Percentiles rank a stretch among this genome's conserved stretches.
These are phyloP conservation scores for Aphanomyces invadans DNA, from an alignment of 352 stramenopile genomes.

Conservation along the genomic window DNA sequence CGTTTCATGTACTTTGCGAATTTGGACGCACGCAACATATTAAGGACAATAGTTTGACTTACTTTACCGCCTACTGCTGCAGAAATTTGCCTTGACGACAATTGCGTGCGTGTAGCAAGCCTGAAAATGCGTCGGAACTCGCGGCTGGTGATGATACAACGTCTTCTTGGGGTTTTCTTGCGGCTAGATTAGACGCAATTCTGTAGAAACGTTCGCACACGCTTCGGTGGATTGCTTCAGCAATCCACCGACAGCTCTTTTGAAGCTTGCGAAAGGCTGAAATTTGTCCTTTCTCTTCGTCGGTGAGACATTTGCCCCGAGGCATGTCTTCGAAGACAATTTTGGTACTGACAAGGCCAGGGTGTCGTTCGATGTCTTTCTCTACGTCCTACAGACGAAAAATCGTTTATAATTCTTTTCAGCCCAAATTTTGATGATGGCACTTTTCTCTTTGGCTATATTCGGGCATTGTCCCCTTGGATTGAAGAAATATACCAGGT, in stretches of 20 bases:
- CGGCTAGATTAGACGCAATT: conserved; percentile 11
- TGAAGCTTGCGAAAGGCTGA: background rate
- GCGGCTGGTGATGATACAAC: background rate
- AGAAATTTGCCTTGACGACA: background rate
- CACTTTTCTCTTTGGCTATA: no score
- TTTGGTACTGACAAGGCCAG: no score
- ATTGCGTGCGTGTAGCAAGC: background rate
- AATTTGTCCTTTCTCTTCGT: conserved; percentile 18
- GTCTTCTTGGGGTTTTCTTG: conserved; percentile 8
- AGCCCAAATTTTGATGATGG: no score
- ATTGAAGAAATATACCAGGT: conserved; percentile 29
- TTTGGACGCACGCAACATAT: background rate
- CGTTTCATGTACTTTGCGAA: conserved; percentile 24
- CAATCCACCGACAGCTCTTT: background rate
- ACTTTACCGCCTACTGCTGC: background rate
- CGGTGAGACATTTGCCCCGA: background rate
- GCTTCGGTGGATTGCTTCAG: background rate
- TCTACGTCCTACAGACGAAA: no score
- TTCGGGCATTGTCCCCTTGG: no score
- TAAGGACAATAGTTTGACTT: background rate
- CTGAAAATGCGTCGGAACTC: conserved; percentile 3
- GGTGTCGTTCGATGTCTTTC: no score
- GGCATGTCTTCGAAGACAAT: no score
- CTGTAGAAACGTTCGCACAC: background rate
- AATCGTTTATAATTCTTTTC: no score